Evolutionary conservation across 257 asterid genomes (phyloP).

Genomic region (Solanum habrochaites): DNA sequence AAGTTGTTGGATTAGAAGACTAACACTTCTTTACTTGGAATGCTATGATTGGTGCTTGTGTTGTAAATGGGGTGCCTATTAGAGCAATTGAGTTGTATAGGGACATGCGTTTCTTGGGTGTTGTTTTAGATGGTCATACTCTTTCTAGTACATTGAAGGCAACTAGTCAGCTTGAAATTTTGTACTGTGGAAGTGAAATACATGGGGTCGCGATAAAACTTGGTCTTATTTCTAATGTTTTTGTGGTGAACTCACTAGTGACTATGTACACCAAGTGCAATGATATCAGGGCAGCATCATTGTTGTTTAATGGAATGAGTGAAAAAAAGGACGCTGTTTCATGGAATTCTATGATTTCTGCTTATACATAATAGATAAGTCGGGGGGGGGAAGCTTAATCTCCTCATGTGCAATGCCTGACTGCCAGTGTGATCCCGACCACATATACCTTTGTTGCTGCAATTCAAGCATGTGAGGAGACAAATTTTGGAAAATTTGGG

Average conservation of each 20-base stretch:
- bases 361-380: slow-evolving; percentile 25
- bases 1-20: slow-evolving; percentile 55
- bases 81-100: slow-evolving; percentile 43
- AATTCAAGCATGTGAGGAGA: slow-evolving; percentile 59
- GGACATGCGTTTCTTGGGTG: slow-evolving; percentile 35
- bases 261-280: slow-evolving; percentile 46
- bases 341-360: slow-evolving; percentile 70
- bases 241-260: slow-evolving; percentile 52
- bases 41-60: slow-evolving; percentile 73
- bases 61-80: slow-evolving; percentile 24
- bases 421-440: slow-evolving; percentile 33
- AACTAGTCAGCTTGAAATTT: slow-evolving; percentile 26
- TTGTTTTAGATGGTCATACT: slow-evolving; percentile 45
- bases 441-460: slow-evolving; percentile 70
- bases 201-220: slow-evolving; percentile 45
- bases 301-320: slow-evolving; percentile 33
- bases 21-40: slow-evolving; percentile 61
- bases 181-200: slow-evolving; percentile 42
- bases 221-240: slow-evolving; percentile 31
- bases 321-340: slow-evolving; percentile 45
- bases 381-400: slow-evolving; percentile 32
- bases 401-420: slow-evolving; percentile 41
- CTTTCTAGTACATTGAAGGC: slow-evolving; percentile 52
- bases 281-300: slow-evolving; percentile 26
- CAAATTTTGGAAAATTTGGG: slow-evolving; percentile 26